Evolutionary conservation across 495 filamentous ascomycete genomes (phyloP).

Genomic region (Podospora anserina): DNA sequence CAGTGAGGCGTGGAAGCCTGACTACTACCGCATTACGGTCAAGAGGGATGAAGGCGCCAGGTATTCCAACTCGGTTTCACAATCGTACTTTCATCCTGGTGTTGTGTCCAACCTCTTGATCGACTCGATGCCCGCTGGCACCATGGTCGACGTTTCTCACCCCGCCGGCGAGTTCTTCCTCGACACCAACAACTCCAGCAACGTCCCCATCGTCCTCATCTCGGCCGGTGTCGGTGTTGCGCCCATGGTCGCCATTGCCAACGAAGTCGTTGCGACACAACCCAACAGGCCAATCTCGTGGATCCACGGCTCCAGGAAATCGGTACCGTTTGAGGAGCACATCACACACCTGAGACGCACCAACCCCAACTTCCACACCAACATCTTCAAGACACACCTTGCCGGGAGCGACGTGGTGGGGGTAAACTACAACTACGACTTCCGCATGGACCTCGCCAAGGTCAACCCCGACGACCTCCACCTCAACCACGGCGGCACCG

Average conservation of each 20-base stretch:
- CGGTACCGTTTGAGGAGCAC: conserved; percentile 53
- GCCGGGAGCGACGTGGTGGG: conserved; percentile 48
- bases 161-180: conserved; percentile 70
- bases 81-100: conserved; percentile 49
- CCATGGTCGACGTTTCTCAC: conserved; percentile 60
- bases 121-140: conserved; percentile 55
- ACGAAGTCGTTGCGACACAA: conserved; percentile 48
- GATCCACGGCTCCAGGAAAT: conserved; percentile 57
- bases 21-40: conserved; percentile 68
- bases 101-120: conserved; percentile 69
- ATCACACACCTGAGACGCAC: conserved; percentile 40
- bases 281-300: conserved; percentile 54
- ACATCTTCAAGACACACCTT: conserved; percentile 43
- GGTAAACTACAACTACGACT: conserved; percentile 53
- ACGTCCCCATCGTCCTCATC: conserved; percentile 59
- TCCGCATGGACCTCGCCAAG: conserved; percentile 54
- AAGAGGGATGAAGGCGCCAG: conserved; percentile 60
- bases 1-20: conserved; percentile 54
- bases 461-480: conserved; percentile 51
- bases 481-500: conserved; percentile 49
- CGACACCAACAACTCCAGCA: conserved; percentile 39
- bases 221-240: conserved; percentile 70
- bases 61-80: conserved; percentile 40
- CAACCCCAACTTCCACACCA: conserved; percentile 35
- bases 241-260: conserved; percentile 64